Evolutionary conservation across 78 protist species (phyloP).

Genomic region (Emiliania huxleyi): DNA sequence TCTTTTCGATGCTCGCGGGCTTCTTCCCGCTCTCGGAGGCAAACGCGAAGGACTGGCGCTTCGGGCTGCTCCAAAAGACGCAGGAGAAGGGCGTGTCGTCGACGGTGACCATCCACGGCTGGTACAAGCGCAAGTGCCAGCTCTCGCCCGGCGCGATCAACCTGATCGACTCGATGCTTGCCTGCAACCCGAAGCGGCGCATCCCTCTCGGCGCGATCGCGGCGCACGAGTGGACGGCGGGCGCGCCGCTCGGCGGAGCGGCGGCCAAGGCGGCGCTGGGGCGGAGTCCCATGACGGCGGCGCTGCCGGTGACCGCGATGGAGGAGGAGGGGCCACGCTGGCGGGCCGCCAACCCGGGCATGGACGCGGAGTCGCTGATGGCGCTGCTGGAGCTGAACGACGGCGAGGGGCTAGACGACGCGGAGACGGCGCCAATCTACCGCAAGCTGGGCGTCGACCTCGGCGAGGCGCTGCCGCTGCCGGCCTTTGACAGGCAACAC

Average conservation of each 20-base stretch:
- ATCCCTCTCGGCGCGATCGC: neutral
- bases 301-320: neutral
- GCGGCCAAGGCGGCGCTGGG: neutral
- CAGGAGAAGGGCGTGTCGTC: neutral
- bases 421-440: neutral
- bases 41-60: neutral
- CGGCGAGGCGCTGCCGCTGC: neutral
- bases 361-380: neutral
- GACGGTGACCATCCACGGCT: neutral
- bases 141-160: neutral
- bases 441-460: neutral
- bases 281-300: too few relatives aligned
- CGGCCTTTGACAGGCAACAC: neutral
- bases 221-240: neutral
- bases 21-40: slow-evolving; percentile 26
- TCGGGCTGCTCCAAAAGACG: neutral
- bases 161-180: neutral
- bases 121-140: neutral
- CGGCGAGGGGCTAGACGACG: neutral
- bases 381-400: neutral
- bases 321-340: neutral
- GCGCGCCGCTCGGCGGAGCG: neutral
- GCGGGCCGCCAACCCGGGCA: neutral
- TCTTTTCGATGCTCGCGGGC: neutral
- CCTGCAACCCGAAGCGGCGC: neutral